These are phyloP conservation scores for Thraustotheca clavata DNA, from an alignment of 352 stramenopile species.

Conservation along the genomic window DNA sequence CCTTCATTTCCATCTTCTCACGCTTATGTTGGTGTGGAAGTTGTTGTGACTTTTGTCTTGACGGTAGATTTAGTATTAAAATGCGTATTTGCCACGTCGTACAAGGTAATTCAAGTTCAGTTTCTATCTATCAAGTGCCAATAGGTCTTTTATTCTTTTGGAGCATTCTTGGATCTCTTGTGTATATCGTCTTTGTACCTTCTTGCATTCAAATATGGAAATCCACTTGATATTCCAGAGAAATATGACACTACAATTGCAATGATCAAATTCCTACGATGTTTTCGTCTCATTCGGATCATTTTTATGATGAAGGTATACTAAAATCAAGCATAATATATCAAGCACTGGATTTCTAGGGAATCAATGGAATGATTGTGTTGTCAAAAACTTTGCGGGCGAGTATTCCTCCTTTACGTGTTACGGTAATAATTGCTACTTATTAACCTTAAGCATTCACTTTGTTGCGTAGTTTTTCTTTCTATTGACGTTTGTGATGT, in stretches of 20 bases:
- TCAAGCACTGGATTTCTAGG: constrained; percentile 38
- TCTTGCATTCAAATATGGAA: constrained; percentile 23
- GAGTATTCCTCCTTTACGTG: constrained; percentile 47
- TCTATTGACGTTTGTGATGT: constrained; percentile 67
- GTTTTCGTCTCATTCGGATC: constrained; percentile 17
- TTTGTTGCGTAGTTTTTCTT: constrained; percentile 36
- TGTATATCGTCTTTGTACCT: constrained; percentile 52
- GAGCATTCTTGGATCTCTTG: constrained; percentile 48
- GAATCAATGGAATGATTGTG: constrained; percentile 30
- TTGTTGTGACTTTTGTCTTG: constrained; percentile 39
- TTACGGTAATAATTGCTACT: constrained; percentile 32
- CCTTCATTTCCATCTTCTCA: constrained; percentile 36
- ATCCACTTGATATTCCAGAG: not conserved
- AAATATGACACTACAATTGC: not conserved
- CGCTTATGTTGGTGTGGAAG: constrained; percentile 31
- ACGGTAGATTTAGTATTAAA: constrained; percentile 42
- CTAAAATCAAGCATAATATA: constrained; percentile 20
- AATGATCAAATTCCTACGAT: constrained; percentile 8
- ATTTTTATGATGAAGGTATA: constrained; percentile 17
- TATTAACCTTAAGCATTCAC: not conserved
- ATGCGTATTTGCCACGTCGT: constrained; percentile 28
- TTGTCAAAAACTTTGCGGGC: constrained; percentile 40
- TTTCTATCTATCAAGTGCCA: not conserved
- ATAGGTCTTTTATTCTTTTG: constrained; percentile 32
- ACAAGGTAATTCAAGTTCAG: constrained; percentile 17